phyloP scores from a whole-genome alignment of 108 stramenopile genomes.

The Mediolabrus comicus region DNA sequence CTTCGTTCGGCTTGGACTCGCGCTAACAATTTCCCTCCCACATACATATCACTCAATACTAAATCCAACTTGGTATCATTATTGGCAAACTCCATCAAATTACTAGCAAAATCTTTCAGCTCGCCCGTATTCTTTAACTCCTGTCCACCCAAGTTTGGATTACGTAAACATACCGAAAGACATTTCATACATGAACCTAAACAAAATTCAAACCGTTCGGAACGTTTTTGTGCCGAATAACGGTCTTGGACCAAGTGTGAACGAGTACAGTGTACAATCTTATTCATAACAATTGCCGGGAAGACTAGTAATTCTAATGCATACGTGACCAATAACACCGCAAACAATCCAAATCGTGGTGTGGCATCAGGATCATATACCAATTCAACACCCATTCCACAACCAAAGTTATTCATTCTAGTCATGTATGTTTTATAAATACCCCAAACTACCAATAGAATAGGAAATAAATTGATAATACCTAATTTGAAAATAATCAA shows the following conservation, averaged over 20 bases:
- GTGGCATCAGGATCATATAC: conserved; percentile 1
- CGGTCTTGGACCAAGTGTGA: neutral
- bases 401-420: conserved; percentile 33
- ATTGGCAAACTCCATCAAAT: conserved; percentile 50
- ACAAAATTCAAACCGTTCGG: conserved; percentile 30
- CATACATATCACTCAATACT: conserved; percentile 37
- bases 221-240: conserved; percentile 24
- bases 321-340: conserved; percentile 21
- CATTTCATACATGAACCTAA: conserved; percentile 25
- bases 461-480: conserved; percentile 17
- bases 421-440: neutral
- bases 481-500: neutral
- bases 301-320: conserved; percentile 33
- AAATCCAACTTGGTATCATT: conserved; percentile 40
- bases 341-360: conserved; percentile 8
- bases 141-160: conserved; percentile 19
- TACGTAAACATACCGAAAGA: conserved; percentile 6
- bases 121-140: conserved; percentile 47
- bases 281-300: conserved; percentile 25
- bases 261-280: conserved; percentile 10
- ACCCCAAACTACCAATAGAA: conserved; percentile 4
- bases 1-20: conserved; percentile 41
- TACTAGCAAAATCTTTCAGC: conserved; percentile 43
- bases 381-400: neutral
- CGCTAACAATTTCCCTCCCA: conserved; percentile 32